Conservation (phyloP, 2,329 filamentous ascomycete genomes). For the Arthrobotrys sphaeroides region DNA sequence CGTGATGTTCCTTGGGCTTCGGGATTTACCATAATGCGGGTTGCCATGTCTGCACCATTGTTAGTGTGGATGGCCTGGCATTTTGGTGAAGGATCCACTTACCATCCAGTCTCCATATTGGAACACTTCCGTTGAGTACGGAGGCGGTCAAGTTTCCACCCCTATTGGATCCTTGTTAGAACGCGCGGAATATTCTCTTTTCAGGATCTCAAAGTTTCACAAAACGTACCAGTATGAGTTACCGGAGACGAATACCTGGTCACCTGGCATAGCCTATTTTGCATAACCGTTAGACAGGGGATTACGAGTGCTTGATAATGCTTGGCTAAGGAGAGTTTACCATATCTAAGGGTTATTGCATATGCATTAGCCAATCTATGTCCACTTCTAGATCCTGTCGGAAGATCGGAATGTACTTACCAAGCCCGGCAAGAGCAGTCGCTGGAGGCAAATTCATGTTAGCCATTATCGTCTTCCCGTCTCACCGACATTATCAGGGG, state of each 20-base stretch:
- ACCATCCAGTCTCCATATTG: conserved; percentile 61
- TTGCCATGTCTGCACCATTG: conserved; percentile 55
- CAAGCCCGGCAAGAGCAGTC: conserved; percentile 49
- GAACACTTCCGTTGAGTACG: conserved; percentile 65
- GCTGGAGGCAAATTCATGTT: conserved; percentile 49
- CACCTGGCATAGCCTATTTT: conserved; percentile 63
- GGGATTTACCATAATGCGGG: conserved; percentile 56
- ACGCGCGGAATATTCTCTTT: not conserved
- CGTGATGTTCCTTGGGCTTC: not conserved
- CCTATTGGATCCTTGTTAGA: conserved; percentile 33
- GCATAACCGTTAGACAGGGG: conserved; percentile 62
- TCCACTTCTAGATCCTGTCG: conserved; percentile 28
- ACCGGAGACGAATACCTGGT: conserved; percentile 33
- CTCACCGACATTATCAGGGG: conserved; percentile 21
- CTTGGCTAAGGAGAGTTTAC: conserved; percentile 20
- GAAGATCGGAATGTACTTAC: conserved; percentile 23
- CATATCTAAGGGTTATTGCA: conserved; percentile 49
- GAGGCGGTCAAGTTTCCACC: conserved; percentile 64
- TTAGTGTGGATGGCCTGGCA: not conserved
- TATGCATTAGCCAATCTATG: conserved; percentile 30
- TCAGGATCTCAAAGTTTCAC: conserved; percentile 10
- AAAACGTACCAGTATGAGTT: conserved; percentile 45
- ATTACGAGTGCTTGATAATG: conserved; percentile 2
- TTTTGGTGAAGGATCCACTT: conserved; percentile 53
- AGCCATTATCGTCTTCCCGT: conserved; percentile 26